Conservation (phyloP, 106 monocot species). For the Dactylorhiza incarnata region DNA sequence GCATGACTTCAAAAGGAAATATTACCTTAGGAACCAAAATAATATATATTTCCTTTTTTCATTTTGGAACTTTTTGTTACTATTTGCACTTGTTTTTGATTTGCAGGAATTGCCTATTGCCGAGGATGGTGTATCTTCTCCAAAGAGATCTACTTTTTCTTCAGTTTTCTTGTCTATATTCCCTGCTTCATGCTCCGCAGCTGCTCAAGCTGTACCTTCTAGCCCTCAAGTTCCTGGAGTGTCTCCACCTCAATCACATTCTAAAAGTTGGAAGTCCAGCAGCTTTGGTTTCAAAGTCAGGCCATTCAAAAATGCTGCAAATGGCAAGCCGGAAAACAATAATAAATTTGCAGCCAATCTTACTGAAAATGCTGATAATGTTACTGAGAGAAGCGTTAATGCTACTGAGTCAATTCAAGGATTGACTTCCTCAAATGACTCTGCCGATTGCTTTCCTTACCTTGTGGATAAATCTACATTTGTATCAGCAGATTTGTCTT, state of each 20-base stretch:
- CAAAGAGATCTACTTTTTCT: conserved; percentile 30
- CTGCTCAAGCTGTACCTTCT: conserved; percentile 6
- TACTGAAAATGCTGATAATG: conserved; percentile 10
- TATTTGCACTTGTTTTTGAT: not conserved
- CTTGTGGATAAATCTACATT: conserved; percentile 63
- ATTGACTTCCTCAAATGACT: not conserved
- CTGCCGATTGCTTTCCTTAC: conserved; percentile 20
- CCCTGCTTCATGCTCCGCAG: conserved; percentile 17
- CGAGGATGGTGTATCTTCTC: conserved; percentile 28
- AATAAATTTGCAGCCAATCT: not conserved
- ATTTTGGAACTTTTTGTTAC: not conserved
- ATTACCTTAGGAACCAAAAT: not conserved
- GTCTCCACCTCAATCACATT: conserved; percentile 22
- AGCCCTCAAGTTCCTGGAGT: conserved; percentile 5
- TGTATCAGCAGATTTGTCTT: conserved; percentile 25
- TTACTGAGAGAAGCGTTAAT: conserved; percentile 16
- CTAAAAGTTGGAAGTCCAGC: conserved; percentile 36
- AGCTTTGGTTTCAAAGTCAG: conserved; percentile 23
- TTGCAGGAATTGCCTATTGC: conserved; percentile 27
- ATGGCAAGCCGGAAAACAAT: conserved; percentile 25
- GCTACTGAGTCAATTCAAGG: conserved; percentile 16
- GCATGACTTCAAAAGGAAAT: not conserved
- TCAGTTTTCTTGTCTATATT: conserved; percentile 35
- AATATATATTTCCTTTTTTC: not conserved
- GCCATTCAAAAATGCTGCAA: conserved; percentile 14